These are phyloP conservation scores for Paraurostyla sp. DNA, from an alignment of 73 alveolate species.

Conservation along the genomic window DNA sequence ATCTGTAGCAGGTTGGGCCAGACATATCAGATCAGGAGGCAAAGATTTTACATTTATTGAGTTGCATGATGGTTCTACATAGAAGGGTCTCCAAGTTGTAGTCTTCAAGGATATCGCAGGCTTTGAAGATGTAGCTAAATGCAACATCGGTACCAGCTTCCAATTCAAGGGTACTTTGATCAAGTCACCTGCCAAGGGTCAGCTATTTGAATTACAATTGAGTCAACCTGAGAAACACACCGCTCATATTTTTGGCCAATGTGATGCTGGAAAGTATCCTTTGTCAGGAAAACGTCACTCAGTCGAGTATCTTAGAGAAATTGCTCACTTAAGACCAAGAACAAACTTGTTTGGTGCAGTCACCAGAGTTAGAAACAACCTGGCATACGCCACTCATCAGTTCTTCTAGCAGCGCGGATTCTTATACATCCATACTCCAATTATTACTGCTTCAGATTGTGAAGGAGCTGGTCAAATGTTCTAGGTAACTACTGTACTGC, in stretches of 20 bases:
- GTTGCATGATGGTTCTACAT: conserved; percentile 96
- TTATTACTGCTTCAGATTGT: conserved; percentile 99
- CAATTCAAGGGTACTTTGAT: conserved; percentile 87
- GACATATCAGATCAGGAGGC: conserved; percentile 92
- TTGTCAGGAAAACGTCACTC: conserved; percentile 95
- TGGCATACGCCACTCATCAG: conserved; percentile 98
- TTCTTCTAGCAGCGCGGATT: conserved; percentile 97
- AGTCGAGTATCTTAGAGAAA: conserved; percentile 94
- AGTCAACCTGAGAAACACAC: conserved; percentile 76
- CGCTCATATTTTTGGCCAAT: conserved; percentile 86
- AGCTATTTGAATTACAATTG: conserved; percentile 92
- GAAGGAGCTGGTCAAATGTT: conserved; percentile 99
- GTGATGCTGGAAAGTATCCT: conserved; percentile 96
- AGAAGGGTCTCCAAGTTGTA: conserved; percentile 90
- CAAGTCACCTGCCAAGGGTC: conserved; percentile 95
- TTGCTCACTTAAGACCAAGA: conserved; percentile 98
- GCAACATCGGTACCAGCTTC: conserved; percentile 86
- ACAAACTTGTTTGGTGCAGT: conserved; percentile 97
- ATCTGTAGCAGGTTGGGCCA: conserved; percentile 98
- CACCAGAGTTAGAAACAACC: conserved; percentile 97
- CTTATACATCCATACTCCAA: conserved; percentile 98
- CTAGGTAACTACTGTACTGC: conserved; percentile 96
- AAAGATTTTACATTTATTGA: conserved; percentile 91
- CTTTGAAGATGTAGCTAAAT: conserved; percentile 73
- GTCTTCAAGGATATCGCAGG: conserved; percentile 81